Base-by-base conservation (phyloP, 805 yeast genomes). In the Monosporozyma servazzii region DNA sequence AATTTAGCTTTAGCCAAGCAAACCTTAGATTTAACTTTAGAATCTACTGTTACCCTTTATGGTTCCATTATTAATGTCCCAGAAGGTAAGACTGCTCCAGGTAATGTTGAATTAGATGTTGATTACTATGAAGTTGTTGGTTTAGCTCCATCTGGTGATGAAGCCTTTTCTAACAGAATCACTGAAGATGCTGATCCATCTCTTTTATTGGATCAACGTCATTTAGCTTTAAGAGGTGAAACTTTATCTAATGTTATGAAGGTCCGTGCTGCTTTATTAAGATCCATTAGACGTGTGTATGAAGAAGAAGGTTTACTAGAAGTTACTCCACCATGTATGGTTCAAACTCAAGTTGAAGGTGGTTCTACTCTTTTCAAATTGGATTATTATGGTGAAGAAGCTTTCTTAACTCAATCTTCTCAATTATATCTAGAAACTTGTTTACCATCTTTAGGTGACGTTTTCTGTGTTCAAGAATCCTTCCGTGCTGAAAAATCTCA, bases 311-410 rank as follows among this genome's bases (percentile, higher is more conserved):
- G 80, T 33, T 65, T 90, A 49, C 73, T 81, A 31, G 99, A 93
- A 76, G 96, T 95, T 54, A 93, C 98, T 40, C 97, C 99, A 45
- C 99, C 99, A 65, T 90, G 98, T 73, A 93, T 93, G 98, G 99
- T 93, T 51, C 99, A 93, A 75, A 90, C 96, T 40, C 98, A 93
- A 76, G 99, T 93, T 54, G 99, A 93, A 75, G 99, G 99, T 69
- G 99, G 99, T 50, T 86, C 97, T 40, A 93, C 99, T 17, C 76
- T 93, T 66, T 93, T 93, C 77, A 82, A 84, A 64, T 75, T 93
- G 75, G 86, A 87, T 69, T 93, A 95, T 76, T 93, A 93, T 69
- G 98, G 96, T 51, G 95, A 93, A 75, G 93, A 90, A 69, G 98
- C 99, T 10, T 93, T 75, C 72, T 77, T 93, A 65, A 95, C 99